Evolutionary conservation across 768 basidiomycete species (phyloP).

Genomic region (Lentinula guzmanii): DNA sequence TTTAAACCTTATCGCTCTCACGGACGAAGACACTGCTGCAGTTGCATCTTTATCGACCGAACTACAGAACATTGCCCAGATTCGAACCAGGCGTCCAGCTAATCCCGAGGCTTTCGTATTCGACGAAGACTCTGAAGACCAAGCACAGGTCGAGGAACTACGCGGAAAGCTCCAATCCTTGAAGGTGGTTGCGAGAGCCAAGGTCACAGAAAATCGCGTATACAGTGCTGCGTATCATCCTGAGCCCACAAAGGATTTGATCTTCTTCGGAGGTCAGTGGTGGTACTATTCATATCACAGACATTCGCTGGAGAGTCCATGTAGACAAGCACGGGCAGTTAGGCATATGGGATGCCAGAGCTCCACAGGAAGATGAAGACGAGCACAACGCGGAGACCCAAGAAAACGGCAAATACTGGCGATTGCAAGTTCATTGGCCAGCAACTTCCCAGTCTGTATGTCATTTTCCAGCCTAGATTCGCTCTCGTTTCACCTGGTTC

Average conservation of each 20-base stretch:
- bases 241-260: slow-evolving; percentile 69
- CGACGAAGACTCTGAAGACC: slow-evolving; percentile 39
- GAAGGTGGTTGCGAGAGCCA: slow-evolving; percentile 70
- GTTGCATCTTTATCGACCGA: slow-evolving; percentile 37
- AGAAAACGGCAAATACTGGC: slow-evolving; percentile 76
- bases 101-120: slow-evolving; percentile 49
- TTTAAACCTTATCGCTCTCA: slow-evolving; percentile 52
- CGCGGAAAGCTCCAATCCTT: slow-evolving; percentile 47
- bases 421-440: slow-evolving; percentile 80
- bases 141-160: slow-evolving; percentile 45
- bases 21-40: slow-evolving; percentile 45
- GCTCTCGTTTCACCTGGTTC: not conserved
- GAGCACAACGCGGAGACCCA: slow-evolving; percentile 33
- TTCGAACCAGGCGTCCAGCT: slow-evolving; percentile 32
- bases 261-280: slow-evolving; percentile 75
- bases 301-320: slow-evolving; percentile 2
- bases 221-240: slow-evolving; percentile 82
- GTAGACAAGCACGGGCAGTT: slow-evolving; percentile 79
- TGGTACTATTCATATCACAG: not conserved
- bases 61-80: slow-evolving; percentile 34
- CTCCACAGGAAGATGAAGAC: slow-evolving; percentile 60
- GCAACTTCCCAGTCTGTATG: slow-evolving; percentile 57
- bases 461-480: not conserved
- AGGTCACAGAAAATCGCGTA: slow-evolving; percentile 69
- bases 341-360: slow-evolving; percentile 84